These are phyloP conservation scores for Lichtheimia ramosa DNA, from an alignment of 371 early-diverging fungal species.

Conservation along the genomic window DNA sequence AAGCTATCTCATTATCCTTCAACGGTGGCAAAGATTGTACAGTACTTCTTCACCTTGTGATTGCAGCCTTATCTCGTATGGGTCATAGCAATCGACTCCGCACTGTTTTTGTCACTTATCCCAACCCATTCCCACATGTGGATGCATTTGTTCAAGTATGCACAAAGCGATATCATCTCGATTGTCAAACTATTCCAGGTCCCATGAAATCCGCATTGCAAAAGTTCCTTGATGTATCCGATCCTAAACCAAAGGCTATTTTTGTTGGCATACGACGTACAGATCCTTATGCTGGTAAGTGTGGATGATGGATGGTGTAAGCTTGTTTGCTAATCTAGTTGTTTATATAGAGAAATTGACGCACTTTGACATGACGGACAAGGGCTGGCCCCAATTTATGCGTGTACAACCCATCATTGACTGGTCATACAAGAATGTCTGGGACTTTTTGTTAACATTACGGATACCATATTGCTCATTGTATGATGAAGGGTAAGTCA, in stretches of 20 bases:
- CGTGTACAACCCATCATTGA: constrained; percentile 92
- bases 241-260: constrained; percentile 74
- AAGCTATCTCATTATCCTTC: constrained; percentile 77
- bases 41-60: constrained; percentile 82
- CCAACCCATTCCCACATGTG: constrained; percentile 84
- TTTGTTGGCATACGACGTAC: constrained; percentile 90
- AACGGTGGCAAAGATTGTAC: constrained; percentile 99
- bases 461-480: constrained; percentile 86
- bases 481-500: constrained; percentile 82
- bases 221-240: constrained; percentile 54
- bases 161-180: constrained; percentile 62
- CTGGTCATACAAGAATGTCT: constrained; percentile 86
- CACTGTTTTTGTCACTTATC: constrained; percentile 74
- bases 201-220: constrained; percentile 83
- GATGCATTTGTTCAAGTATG: constrained; percentile 83
- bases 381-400: constrained; percentile 92
- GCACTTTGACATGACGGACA: constrained; percentile 79
- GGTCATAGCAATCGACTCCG: constrained; percentile 20
- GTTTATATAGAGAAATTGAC: constrained; percentile 56
- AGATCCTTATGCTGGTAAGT: constrained; percentile 86
- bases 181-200: constrained; percentile 65
- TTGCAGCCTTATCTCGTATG: constrained; percentile 46
- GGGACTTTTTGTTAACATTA: constrained; percentile 75
- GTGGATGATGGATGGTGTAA: not conserved
- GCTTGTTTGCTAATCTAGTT: too few relatives aligned